Conservation (phyloP, 2,329 filamentous ascomycete genomes). For the Aspergillus sp. region DNA sequence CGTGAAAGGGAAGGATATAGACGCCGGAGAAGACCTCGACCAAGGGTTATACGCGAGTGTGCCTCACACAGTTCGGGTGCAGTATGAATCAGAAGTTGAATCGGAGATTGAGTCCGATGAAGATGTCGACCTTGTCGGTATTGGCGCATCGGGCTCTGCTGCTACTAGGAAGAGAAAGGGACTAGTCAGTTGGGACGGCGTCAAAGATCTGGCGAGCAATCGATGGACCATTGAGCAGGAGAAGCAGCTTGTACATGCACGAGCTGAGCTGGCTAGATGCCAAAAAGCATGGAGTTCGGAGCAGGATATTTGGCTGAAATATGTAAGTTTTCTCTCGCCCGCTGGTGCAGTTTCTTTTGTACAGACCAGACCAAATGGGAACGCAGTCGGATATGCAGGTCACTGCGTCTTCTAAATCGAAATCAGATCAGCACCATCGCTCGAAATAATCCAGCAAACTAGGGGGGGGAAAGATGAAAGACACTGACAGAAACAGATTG, state of each 20-base stretch:
- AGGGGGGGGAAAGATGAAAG: neutral
- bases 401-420: neutral
- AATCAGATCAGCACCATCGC: neutral
- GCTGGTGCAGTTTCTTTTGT: neutral
- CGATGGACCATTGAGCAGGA: constrained; percentile 33
- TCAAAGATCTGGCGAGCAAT: constrained; percentile 23
- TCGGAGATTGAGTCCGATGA: neutral
- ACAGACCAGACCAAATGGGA: neutral
- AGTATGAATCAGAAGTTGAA: constrained; percentile 2
- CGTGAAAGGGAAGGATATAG: constrained; percentile 13
- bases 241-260: constrained; percentile 25
- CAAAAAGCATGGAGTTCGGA: constrained; percentile 39
- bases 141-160: neutral
- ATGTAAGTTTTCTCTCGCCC: constrained; percentile 26
- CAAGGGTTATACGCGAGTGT: neutral
- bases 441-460: neutral
- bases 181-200: constrained; percentile 32
- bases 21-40: constrained; percentile 1
- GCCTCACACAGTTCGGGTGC: neutral
- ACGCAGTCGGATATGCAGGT: neutral
- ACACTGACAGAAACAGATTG: constrained; percentile 22
- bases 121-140: neutral
- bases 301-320: constrained; percentile 35
- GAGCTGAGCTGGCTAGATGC: constrained; percentile 30
- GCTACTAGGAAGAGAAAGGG: constrained; percentile 1